phyloP scores from a whole-genome alignment of 2,329 filamentous ascomycete species.

The Fusarium incarnatum region DNA sequence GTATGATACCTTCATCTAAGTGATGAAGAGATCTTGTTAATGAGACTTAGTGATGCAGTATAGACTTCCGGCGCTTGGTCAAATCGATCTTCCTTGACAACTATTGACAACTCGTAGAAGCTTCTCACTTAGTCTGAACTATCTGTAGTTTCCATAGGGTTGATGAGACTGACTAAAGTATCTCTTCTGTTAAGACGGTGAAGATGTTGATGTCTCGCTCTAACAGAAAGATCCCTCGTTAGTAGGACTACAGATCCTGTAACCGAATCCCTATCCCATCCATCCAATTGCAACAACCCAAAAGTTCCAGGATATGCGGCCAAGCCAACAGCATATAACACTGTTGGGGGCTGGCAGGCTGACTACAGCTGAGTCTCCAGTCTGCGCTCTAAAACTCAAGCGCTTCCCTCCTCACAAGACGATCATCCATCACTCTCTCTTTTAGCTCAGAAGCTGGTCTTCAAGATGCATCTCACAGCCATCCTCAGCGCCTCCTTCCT shows the following conservation, averaged over 20 bases:
- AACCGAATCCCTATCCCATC: not conserved
- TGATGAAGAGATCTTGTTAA: too few relatives aligned
- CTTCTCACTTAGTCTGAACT: not conserved
- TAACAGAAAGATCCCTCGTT: not conserved
- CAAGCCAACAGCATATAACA: not conserved
- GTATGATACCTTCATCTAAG: not conserved
- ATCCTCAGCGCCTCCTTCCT: rapidly evolving
- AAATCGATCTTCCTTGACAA: not conserved
- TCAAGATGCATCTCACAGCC: not conserved
- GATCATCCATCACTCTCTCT: not conserved
- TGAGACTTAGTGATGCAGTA: not conserved
- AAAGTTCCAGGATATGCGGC: not conserved
- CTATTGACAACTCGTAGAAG: rapidly evolving
- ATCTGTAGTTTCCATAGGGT: not conserved
- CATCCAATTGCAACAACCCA: not conserved
- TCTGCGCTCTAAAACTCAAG: not conserved
- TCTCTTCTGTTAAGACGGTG: rapidly evolving
- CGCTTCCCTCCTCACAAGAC: not conserved
- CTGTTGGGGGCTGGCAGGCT: not conserved
- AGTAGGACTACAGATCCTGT: not conserved
- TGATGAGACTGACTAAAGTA: not conserved
- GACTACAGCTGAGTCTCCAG: not conserved
- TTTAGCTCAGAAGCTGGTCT: too few relatives aligned
- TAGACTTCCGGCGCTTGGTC: rapidly evolving
- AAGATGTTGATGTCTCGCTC: rapidly evolving